Conservation (phyloP, 2,329 filamentous ascomycete genomes). For the Diplocarpon mali region DNA sequence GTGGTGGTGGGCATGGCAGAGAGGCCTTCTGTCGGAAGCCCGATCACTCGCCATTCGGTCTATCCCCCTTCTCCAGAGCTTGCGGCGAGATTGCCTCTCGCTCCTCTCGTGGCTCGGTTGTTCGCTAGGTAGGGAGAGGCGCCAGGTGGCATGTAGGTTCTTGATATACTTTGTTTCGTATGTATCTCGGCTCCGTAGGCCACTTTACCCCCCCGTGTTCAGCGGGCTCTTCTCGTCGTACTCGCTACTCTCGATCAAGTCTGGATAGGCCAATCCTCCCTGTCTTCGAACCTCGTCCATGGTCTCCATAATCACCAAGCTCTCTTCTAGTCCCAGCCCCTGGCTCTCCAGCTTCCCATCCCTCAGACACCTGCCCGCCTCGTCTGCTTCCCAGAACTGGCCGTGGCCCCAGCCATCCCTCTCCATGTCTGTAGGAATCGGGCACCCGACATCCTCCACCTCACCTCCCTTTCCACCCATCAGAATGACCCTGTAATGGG, state of each 20-base stretch:
- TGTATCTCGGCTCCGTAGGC: not conserved
- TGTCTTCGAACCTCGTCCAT: constrained; percentile 61
- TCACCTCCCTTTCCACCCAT: constrained; percentile 28
- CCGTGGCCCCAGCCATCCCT: constrained; percentile 39
- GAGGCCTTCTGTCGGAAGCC: too few species aligned
- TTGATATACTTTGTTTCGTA: not conserved
- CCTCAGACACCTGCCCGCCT: constrained; percentile 49
- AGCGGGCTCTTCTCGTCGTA: constrained; percentile 50
- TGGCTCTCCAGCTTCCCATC: constrained; percentile 54
- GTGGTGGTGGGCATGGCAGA: too few species aligned
- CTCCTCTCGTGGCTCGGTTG: too few species aligned
- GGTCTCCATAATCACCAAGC: constrained; percentile 56
- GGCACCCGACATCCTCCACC: constrained; percentile 25
- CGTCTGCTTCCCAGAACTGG: constrained; percentile 64
- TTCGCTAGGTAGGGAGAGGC: too few species aligned
- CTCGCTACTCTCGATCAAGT: constrained; percentile 51
- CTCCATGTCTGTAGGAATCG: constrained; percentile 33
- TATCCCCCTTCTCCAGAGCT: too few species aligned
- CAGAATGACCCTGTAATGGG: constrained; percentile 39
- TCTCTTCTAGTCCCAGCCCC: constrained; percentile 48
- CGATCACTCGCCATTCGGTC: too few species aligned
- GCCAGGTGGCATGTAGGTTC: not conserved
- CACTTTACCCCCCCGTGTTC: constrained; percentile 30
- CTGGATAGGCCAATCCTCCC: constrained; percentile 50
- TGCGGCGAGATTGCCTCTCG: too few species aligned